Evolutionary conservation across 345 rosid species (phyloP).

Genomic region (Linum usitatissimum): DNA sequence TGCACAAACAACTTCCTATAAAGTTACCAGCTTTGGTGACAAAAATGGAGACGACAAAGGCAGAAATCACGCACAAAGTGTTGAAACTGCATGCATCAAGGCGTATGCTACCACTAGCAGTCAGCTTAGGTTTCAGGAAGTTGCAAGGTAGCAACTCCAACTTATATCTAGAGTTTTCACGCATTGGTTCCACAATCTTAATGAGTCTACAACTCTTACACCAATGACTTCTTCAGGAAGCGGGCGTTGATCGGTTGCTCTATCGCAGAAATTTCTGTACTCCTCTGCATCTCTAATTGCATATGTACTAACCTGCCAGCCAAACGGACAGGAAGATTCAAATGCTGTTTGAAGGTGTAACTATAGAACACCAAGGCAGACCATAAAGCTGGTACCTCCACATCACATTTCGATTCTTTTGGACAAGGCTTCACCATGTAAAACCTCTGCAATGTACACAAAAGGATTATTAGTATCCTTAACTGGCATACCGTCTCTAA

Average conservation of each 20-base stretch:
- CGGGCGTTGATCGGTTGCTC: slow-evolving; percentile 74
- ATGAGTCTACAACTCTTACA: slow-evolving; percentile 34
- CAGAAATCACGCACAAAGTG: neutral
- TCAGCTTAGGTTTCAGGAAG: neutral
- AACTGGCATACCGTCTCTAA: neutral
- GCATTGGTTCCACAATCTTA: neutral
- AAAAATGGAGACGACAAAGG: neutral
- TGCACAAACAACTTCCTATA: too few relatives aligned
- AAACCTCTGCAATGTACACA: slow-evolving; percentile 45
- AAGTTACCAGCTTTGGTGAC: too few relatives aligned
- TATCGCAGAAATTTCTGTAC: slow-evolving; percentile 82
- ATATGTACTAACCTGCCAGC: slow-evolving; percentile 50
- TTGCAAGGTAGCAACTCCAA: neutral
- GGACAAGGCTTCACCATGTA: slow-evolving; percentile 88
- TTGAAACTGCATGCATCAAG: neutral
- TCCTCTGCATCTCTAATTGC: slow-evolving; percentile 82
- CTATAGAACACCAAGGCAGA: neutral
- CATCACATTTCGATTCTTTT: slow-evolving; percentile 83
- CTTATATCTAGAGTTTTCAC: neutral
- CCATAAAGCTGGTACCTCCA: slow-evolving; percentile 38
- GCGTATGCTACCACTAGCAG: neutral
- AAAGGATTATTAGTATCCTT: neutral
- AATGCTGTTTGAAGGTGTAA: neutral
- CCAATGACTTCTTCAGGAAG: slow-evolving; percentile 81
- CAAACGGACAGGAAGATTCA: slow-evolving; percentile 6